Base-by-base conservation (phyloP, 176 grass and related monocot genomes). In the Aegilops bicornis region DNA sequence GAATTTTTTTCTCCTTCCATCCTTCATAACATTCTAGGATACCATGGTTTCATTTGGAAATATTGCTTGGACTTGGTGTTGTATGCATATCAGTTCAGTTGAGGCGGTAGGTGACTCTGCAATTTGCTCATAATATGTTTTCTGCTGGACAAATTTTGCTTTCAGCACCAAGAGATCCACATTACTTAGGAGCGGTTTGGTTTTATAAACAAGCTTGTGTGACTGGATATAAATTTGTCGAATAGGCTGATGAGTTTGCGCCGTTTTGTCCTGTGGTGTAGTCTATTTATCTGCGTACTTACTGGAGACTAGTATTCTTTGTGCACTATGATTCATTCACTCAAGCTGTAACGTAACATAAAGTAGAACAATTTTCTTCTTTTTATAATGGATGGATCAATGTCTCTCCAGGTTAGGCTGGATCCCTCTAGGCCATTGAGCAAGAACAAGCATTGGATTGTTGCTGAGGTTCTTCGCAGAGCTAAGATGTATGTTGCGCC, bases 341-440 rank as follows among this genome's bases (percentile, higher is more conserved):
- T 15, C 45, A 15, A 52, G 15, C 1, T 17, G 48, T 52, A 52
- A 17, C 48, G 17, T 52, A 52, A 52, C 48, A 17, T 50, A 52
- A 52, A 17, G 5, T 52, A 52, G 15, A 52, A 52, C 47, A 17
- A 1, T 48, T 48, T 48, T 52, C 5, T 48, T 52, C 5, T 52
- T 50, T 15, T 50, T 52, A 6, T 52, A 15, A 58, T 58, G 52
- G 52, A 0, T 58, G 52, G 6, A 58, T 58, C 42, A 0, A 81
- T 87, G 7, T 77, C 14, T 63, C 39, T 85, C 63, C 92, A 96
- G 94, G 92, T 99, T 69, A 92, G 82, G 42, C 80, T 99, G 86
- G 91, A 98, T 88, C 83, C 89, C 81, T 92, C 93, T 30, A 93
- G 93, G 86, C 96, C 95, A 20, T 85, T 93, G 76, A 98, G 96